These are phyloP conservation scores for Aspergillus fischeri DNA, from an alignment of 2,329 filamentous ascomycete species.

Conservation along the genomic window DNA sequence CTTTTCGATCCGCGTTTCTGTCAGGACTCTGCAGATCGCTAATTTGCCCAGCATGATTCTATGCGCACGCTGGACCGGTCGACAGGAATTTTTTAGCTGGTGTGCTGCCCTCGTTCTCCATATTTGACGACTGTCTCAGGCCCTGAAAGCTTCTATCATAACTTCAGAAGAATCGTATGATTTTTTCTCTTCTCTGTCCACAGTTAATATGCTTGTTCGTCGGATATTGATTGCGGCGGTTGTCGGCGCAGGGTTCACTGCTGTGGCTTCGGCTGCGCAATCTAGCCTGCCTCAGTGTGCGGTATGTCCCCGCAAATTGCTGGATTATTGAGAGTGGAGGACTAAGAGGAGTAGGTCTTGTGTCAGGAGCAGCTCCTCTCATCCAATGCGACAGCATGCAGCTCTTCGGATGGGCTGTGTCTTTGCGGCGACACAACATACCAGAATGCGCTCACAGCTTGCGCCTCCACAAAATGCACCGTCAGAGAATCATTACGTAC, in stretches of 20 bases:
- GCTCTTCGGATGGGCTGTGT: neutral
- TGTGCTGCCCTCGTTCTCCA: neutral
- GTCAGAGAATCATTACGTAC: conserved; percentile 7
- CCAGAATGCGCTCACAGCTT: neutral
- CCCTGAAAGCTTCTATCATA: neutral
- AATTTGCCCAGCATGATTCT: neutral
- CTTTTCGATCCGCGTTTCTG: neutral
- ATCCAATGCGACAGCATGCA: neutral
- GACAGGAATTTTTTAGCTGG: neutral
- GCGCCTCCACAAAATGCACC: conserved; percentile 1
- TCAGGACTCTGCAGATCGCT: neutral
- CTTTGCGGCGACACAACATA: neutral
- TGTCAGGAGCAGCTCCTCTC: neutral
- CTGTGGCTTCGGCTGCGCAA: neutral
- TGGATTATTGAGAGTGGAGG: neutral
- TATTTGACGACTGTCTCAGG: neutral
- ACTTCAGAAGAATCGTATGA: neutral
- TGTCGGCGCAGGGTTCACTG: neutral
- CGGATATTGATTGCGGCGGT: neutral
- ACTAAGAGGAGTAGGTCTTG: neutral
- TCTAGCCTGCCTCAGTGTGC: neutral
- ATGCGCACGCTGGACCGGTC: too few relatives aligned
- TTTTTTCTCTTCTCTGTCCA: neutral
- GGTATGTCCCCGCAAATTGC: neutral
- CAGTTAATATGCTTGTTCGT: neutral